These are phyloP conservation scores for Paxillus involutus DNA, from an alignment of 768 basidiomycete genomes.

Conservation along the genomic window DNA sequence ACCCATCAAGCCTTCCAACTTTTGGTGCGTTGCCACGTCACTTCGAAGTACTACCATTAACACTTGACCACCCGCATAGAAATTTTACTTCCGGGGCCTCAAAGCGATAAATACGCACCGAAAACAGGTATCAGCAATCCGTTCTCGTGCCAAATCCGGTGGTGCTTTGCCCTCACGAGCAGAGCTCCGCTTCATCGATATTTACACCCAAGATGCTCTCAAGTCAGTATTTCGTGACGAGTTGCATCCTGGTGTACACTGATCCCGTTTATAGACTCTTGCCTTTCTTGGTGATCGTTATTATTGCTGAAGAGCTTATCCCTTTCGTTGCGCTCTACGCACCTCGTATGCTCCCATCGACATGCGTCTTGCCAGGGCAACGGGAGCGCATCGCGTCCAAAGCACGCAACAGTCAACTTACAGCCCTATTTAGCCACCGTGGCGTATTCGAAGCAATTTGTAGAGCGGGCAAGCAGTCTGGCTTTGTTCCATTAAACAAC, in stretches of 20 bases:
- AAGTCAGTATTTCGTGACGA: constrained; percentile 47
- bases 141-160: constrained; percentile 53
- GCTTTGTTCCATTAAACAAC: constrained; percentile 21
- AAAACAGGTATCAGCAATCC: constrained; percentile 52
- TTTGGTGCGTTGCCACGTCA: constrained; percentile 33
- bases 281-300: constrained; percentile 73
- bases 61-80: constrained; percentile 37
- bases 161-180: constrained; percentile 63
- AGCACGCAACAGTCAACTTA: constrained; percentile 46
- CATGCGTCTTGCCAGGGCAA: constrained; percentile 83
- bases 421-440: constrained; percentile 38
- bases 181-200: constrained; percentile 68
- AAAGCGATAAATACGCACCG: constrained; percentile 69
- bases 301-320: constrained; percentile 77
- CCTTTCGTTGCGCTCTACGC: constrained; percentile 83
- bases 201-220: constrained; percentile 63
- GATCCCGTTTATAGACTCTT: constrained; percentile 46
- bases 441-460: constrained; percentile 35
- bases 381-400: constrained; percentile 60
- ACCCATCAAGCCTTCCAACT: constrained; percentile 48
- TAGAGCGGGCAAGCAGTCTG: constrained; percentile 32
- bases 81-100: constrained; percentile 82
- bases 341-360: constrained; percentile 84
- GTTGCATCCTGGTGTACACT: constrained; percentile 2
- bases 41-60: background rate